Conservation (phyloP, 1,284 basidiomycete species). For the Cutaneotrichosporon sp. region DNA sequence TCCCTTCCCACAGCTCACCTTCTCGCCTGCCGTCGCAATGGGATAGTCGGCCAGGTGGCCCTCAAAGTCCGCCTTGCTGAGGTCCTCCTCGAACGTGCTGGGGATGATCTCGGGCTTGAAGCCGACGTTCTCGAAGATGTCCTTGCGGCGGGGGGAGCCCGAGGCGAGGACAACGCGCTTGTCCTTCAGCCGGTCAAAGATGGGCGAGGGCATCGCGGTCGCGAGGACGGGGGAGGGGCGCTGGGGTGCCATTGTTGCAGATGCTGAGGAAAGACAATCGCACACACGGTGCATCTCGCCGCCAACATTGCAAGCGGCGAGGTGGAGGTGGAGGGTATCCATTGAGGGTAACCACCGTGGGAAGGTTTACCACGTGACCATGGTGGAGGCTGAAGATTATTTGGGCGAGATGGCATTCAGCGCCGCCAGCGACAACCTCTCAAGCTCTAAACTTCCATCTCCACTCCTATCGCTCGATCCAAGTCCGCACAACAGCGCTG, state of each 20-base stretch:
- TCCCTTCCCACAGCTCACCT: constrained; percentile 54
- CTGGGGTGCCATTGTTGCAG: constrained; percentile 11
- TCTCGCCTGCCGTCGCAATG: constrained; percentile 86
- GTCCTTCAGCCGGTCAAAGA: constrained; percentile 68
- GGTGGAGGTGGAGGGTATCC: constrained; percentile 1
- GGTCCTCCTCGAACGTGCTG: constrained; percentile 82
- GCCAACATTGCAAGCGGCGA: neutral
- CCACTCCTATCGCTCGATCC: neutral
- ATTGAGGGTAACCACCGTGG: constrained; percentile 6
- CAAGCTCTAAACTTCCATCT: neutral
- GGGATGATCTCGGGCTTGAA: constrained; percentile 82
- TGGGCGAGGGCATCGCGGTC: constrained; percentile 69
- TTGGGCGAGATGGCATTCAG: neutral
- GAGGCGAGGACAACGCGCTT: constrained; percentile 81
- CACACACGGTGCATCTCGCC: neutral
- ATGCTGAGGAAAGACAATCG: neutral
- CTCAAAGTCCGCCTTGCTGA: constrained; percentile 66
- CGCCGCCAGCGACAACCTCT: neutral
- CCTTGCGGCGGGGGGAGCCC: constrained; percentile 77
- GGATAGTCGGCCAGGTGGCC: constrained; percentile 87
- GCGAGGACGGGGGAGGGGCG: constrained; percentile 60
- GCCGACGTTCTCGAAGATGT: constrained; percentile 78
- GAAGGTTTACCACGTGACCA: neutral
- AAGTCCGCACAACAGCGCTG: neutral
- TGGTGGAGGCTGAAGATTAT: constrained; percentile 10